phyloP scores from a whole-genome alignment of 2,329 filamentous ascomycete genomes.

The Stemphylium beticola region DNA sequence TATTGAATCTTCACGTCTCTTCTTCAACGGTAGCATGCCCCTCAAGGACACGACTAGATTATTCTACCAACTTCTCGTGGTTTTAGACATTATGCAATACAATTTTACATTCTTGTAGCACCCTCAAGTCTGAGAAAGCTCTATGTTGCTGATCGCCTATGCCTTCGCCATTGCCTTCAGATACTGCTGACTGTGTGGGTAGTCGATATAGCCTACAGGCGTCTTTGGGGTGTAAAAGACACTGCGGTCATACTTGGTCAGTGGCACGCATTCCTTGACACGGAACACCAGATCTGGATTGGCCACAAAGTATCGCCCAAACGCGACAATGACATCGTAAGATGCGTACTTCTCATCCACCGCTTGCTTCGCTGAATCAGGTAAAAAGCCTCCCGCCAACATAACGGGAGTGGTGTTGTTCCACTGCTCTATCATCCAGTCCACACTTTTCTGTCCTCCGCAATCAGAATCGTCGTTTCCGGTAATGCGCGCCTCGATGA shows the following conservation, averaged over 20 bases:
- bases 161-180: not conserved
- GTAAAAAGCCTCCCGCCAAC: slow-evolving; percentile 50
- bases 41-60: too few relatives aligned
- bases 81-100: too few relatives aligned
- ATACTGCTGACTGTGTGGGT: slow-evolving; percentile 16
- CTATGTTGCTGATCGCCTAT: not conserved
- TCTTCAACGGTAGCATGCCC: too few relatives aligned
- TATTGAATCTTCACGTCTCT: too few relatives aligned
- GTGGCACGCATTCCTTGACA: slow-evolving; percentile 46
- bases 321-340: slow-evolving; percentile 42
- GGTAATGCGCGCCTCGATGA: slow-evolving; percentile 12
- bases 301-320: slow-evolving; percentile 54
- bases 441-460: slow-evolving; percentile 19
- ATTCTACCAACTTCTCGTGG: too few relatives aligned
- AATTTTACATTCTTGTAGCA: too few relatives aligned
- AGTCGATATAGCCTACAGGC: slow-evolving; percentile 22
- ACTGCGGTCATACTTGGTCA: slow-evolving; percentile 50
- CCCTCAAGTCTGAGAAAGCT: too few relatives aligned
- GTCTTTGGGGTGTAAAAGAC: slow-evolving; percentile 20
- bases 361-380: slow-evolving; percentile 38
- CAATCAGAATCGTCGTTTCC: slow-evolving; percentile 20
- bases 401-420: slow-evolving; percentile 30
- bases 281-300: slow-evolving; percentile 56
- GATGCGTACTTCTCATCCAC: slow-evolving; percentile 48
- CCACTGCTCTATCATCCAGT: slow-evolving; percentile 18